Base-by-base conservation (phyloP, 495 filamentous ascomycete genomes). In the Lichenothelia convexa region DNA sequence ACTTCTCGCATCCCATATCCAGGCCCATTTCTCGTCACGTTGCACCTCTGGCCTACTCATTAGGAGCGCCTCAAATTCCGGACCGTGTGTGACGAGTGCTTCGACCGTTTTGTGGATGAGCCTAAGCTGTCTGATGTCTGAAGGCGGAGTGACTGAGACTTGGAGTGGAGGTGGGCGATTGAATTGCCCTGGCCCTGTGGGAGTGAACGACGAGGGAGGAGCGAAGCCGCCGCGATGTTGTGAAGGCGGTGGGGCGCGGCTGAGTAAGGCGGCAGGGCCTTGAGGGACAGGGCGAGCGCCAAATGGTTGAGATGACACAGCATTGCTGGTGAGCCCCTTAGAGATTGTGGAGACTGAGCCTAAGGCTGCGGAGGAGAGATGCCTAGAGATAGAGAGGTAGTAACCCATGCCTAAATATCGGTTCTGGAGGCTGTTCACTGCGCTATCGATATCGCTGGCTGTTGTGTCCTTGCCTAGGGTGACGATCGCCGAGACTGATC, bases 81-180 rank as follows among this genome's bases (percentile, higher is more conserved):
- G 77, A 0, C 86, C 85, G 43, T 84, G 70, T 8, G 71, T 70
- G 16, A 93, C 48, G 1, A 95, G 61, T 3, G 61, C 62, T 45
- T 95, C 89, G 22, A 92, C 59, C 0, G 85, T 82, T 48, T 74
- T 84, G 57, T 99, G 86, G 35, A 99, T 93, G 22, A 91, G 60
- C 31, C 71, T 73, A 2, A 95, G 59, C 45, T 81, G 71, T 30
- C 75, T 78, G 18, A 93, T 68, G 46, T 94, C 80, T 7, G 65
- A 59, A 3, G 89, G 91, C 6, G 78, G 62, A 35, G 68, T 67
- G 9, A 93, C 78, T 11, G 76, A 71, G 15, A 95, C 77, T 44
- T 79, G 71, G 1, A 78, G 59, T 20, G 66, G 59, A 0, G 34
- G 18, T 5, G 63, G 66, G 24, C 58, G 39, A 11, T 40, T 43